phyloP scores from a whole-genome alignment of 75 land plant species.

The Sequoiadendron giganteum region DNA sequence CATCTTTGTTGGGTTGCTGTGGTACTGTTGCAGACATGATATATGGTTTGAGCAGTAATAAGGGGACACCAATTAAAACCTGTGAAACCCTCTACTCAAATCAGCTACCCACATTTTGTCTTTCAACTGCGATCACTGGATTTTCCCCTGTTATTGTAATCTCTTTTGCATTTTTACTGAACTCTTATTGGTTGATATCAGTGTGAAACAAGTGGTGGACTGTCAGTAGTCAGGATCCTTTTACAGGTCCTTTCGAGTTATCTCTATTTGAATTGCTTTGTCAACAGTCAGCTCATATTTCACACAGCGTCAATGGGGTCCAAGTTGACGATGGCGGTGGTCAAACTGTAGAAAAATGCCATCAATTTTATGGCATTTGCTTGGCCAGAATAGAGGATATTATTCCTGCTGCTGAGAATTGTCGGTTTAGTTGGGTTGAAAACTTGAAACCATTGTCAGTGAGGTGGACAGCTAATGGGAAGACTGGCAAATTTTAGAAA shows the following conservation, averaged over 20 bases:
- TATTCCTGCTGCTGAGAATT: not conserved
- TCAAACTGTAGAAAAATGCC: not conserved
- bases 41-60: not conserved
- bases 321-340: not conserved
- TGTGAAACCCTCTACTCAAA: not conserved
- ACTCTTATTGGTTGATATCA: not conserved
- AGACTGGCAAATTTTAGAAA: not conserved
- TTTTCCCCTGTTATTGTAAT: not conserved
- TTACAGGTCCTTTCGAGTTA: not conserved
- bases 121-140: not conserved
- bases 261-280: not conserved
- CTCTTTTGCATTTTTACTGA: not conserved
- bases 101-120: not conserved
- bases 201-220: not conserved
- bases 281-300: not conserved
- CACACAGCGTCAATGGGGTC: not conserved
- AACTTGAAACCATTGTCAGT: not conserved
- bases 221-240: not conserved
- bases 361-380: not conserved
- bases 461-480: not conserved
- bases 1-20: not conserved
- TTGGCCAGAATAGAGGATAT: not conserved
- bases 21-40: not conserved
- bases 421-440: not conserved
- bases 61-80: not conserved